Conservation (phyloP, 1,139 yeast species). For the Hemisphaericaspora xylanilytica region DNA sequence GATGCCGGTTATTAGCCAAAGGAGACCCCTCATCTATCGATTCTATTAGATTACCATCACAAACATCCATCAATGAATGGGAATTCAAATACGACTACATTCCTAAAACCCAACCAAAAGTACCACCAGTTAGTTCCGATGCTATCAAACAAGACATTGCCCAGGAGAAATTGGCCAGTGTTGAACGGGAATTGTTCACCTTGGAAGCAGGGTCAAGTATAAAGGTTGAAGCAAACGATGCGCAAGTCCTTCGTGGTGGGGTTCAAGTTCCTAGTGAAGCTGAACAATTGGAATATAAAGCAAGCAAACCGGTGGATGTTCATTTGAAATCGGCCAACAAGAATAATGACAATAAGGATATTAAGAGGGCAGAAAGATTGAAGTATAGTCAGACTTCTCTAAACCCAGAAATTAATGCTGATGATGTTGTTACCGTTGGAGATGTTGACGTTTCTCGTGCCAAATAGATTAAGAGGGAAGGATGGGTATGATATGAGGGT, state of each 20-base stretch:
- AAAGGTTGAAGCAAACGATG: conserved; percentile 46
- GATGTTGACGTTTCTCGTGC: conserved; percentile 15
- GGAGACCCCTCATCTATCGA: conserved; percentile 48
- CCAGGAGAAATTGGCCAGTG: conserved; percentile 37
- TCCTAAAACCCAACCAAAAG: conserved; percentile 45
- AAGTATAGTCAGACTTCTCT: conserved; percentile 43
- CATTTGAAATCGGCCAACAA: conserved; percentile 13
- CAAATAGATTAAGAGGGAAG: no score
- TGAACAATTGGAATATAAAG: conserved; percentile 39
- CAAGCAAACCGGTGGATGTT: conserved; percentile 27
- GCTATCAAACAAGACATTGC: conserved; percentile 52
- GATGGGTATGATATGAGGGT: no score
- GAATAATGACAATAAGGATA: conserved; percentile 26
- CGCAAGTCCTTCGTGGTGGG: conserved; percentile 46
- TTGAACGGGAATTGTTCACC: conserved; percentile 41
- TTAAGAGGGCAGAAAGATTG: conserved; percentile 1
- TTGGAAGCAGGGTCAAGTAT: conserved; percentile 38
- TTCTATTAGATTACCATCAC: conserved; percentile 45
- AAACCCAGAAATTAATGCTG: conserved; percentile 42
- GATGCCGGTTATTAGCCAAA: conserved; percentile 25
- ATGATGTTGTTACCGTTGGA: conserved; percentile 39
- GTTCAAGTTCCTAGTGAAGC: conserved; percentile 40
- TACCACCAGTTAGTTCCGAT: conserved; percentile 51
- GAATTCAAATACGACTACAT: conserved; percentile 53
- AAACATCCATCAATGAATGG: conserved; percentile 48